phyloP scores from a whole-genome alignment of 208 protist species.

The Leishmania turanica region DNA sequence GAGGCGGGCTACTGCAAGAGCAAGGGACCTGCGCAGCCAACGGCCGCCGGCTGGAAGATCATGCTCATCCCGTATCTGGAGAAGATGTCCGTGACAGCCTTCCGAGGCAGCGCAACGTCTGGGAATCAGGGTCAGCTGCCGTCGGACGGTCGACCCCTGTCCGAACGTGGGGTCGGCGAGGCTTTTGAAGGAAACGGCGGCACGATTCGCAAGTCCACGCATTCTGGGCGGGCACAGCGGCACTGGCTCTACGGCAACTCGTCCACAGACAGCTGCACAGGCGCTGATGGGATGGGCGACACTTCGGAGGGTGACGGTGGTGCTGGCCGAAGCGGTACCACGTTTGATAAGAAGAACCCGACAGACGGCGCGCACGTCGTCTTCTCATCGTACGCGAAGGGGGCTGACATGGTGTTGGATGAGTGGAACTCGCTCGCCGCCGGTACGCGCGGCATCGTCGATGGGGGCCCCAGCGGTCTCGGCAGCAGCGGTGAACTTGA shows the following conservation, averaged over 20 bases:
- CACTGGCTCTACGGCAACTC: neutral
- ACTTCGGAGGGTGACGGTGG: neutral
- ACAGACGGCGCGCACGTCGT: conserved; percentile 10
- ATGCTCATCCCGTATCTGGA: conserved; percentile 30
- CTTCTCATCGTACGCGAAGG: conserved; percentile 32
- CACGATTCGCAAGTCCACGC: neutral
- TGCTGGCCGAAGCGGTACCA: neutral
- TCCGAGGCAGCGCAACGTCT: neutral
- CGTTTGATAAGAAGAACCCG: neutral
- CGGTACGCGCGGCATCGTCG: neutral
- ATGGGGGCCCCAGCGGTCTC: neutral
- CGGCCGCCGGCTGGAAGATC: conserved; percentile 22
- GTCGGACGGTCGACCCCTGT: neutral
- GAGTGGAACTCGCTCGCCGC: conserved; percentile 19
- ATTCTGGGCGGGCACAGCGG: neutral
- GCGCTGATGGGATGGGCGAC: neutral
- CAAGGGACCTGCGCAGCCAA: neutral
- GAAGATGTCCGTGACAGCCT: neutral
- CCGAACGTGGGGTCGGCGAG: too few relatives aligned
- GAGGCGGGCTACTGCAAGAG: neutral
- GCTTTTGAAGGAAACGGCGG: neutral
- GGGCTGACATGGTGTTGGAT: conserved; percentile 14
- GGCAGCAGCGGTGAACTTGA: conserved; percentile 26
- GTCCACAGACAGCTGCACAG: neutral
- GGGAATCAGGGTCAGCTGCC: neutral